A percentile compares a stretch with the other conserved stretches of the same genome.
Conservation (phyloP, 2,329 filamentous ascomycete species). For the Lachnellula hyalina region DNA sequence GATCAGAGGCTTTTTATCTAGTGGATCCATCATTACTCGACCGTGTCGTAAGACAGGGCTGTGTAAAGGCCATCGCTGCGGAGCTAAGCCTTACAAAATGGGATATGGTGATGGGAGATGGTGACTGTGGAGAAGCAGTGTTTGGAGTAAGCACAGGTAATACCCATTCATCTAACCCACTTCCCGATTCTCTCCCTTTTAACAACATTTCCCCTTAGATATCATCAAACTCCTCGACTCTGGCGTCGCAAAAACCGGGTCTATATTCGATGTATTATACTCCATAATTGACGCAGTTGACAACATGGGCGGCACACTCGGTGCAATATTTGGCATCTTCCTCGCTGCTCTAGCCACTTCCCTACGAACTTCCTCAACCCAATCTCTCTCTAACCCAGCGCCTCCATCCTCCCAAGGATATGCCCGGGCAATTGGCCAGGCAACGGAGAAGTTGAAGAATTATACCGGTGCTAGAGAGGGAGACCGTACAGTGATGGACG, state of each 20-base stretch:
- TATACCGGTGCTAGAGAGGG: too few relatives aligned
- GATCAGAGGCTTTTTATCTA: neutral
- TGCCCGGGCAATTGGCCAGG: too few relatives aligned
- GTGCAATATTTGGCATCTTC: constrained; percentile 31
- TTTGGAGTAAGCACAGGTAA: constrained; percentile 23
- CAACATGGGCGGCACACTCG: constrained; percentile 32
- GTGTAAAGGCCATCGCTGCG: constrained; percentile 32
- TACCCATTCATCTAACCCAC: neutral
- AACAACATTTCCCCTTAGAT: neutral
- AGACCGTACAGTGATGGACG: too few relatives aligned
- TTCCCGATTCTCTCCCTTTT: neutral
- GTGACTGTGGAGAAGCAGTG: constrained; percentile 32
- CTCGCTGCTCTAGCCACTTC: constrained; percentile 23
- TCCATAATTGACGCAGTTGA: constrained; percentile 32
- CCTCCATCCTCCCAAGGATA: too few relatives aligned
- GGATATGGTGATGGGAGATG: constrained; percentile 37
- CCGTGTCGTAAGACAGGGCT: constrained; percentile 26
- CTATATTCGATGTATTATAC: constrained; percentile 29
- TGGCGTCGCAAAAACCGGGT: constrained; percentile 29
- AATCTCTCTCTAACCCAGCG: too few relatives aligned
- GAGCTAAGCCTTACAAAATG: constrained; percentile 50
- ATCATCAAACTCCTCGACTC: constrained; percentile 19
- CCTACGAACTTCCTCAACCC: constrained; percentile 4
- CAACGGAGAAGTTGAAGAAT: too few relatives aligned
- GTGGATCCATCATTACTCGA: constrained; percentile 30